These are phyloP conservation scores for Microglena sp. DNA, from an alignment of 139 green algal genomes.

Conservation along the genomic window DNA sequence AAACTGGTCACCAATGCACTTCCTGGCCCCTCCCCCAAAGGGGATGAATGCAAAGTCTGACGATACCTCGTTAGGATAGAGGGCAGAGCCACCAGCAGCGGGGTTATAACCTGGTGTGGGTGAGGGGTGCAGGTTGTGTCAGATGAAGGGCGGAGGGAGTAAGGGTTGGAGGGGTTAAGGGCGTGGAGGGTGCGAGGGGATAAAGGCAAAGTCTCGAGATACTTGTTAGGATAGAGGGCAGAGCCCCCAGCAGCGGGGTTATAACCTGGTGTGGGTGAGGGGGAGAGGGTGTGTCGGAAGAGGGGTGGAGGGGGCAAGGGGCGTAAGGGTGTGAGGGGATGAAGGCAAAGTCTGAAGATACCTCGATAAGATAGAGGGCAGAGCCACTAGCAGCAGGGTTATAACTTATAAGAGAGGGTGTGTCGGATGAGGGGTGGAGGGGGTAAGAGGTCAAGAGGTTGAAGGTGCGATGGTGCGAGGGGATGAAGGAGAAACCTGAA, in stretches of 20 bases:
- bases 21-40: conserved; percentile 89
- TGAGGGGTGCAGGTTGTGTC: background rate
- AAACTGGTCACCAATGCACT: conserved; percentile 99
- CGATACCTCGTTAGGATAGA: conserved; percentile 92
- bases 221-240: conserved; percentile 93
- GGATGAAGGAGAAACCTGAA: conserved; percentile 94
- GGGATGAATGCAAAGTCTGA: conserved; percentile 96
- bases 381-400: conserved; percentile 46
- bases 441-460: too few relatives aligned
- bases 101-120: conserved; percentile 50
- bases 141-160: background rate
- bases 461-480: too few relatives aligned
- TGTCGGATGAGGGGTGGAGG: background rate
- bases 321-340: too few relatives aligned
- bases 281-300: background rate
- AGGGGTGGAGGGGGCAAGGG: background rate
- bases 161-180: too few relatives aligned
- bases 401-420: conserved; percentile 30
- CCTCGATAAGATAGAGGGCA: conserved; percentile 91
- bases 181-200: too few relatives aligned
- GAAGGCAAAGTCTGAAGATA: conserved; percentile 90
- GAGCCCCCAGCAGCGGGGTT: conserved; percentile 46
- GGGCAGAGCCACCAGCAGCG: conserved; percentile 33
- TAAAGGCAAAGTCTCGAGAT: conserved; percentile 88
- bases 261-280: conserved; percentile 31